Conservation (phyloP, 257 asterid genomes). For the Solanum clarkiae region DNA sequence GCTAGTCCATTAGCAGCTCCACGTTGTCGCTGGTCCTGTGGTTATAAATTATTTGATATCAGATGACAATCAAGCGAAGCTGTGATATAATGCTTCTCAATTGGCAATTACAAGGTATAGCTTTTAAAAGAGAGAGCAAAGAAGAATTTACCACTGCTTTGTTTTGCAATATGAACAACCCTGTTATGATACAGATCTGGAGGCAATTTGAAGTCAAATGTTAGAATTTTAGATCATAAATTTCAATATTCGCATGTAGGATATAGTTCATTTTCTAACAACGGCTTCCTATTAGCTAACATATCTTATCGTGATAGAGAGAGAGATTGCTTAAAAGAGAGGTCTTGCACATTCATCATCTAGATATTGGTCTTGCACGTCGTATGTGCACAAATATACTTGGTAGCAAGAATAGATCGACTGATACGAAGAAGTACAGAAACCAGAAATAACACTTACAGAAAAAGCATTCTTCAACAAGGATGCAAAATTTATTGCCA, state of each 20-base stretch:
- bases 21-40: slow-evolving; percentile 63
- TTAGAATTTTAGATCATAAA: not conserved
- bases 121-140: not conserved
- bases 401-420: not conserved
- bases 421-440: not conserved
- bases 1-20: slow-evolving; percentile 89
- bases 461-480: slow-evolving; percentile 52
- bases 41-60: not conserved
- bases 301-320: not conserved
- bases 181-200: slow-evolving; percentile 69
- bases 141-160: slow-evolving; percentile 59
- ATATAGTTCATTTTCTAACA: not conserved
- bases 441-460: slow-evolving; percentile 26
- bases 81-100: not conserved
- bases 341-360: not conserved
- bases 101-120: not conserved
- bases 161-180: slow-evolving; percentile 68
- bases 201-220: not conserved
- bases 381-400: not conserved
- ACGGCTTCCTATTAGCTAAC: not conserved
- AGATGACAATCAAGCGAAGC: not conserved
- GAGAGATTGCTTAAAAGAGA: not conserved
- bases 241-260: not conserved
- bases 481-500: slow-evolving; percentile 56
- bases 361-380: not conserved